phyloP scores from a whole-genome alignment of 345 rosid genomes.

The Corymbia maculata region DNA sequence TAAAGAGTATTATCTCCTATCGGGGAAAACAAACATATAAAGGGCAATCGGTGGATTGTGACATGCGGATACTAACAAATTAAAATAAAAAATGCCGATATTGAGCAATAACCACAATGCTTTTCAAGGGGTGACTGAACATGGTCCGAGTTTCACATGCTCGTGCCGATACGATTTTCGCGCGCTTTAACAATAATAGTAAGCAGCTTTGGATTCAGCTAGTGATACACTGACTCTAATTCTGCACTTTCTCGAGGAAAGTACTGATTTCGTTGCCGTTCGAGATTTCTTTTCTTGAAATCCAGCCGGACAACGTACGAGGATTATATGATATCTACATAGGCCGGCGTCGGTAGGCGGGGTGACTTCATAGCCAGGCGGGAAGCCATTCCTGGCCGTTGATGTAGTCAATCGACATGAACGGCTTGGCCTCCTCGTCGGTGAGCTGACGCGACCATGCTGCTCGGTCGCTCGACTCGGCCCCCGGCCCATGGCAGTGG shows the following conservation, averaged over 20 bases:
- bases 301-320: not conserved
- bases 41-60: too few relatives aligned
- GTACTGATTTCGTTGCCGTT: not conserved
- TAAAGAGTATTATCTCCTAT: too few relatives aligned
- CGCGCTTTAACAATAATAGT: not conserved
- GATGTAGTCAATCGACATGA: constrained; percentile 57
- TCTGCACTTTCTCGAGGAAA: not conserved
- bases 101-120: rapidly evolving
- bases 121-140: not conserved
- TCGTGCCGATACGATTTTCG: too few relatives aligned
- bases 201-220: not conserved
- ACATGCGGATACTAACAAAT: too few relatives aligned
- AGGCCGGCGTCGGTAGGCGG: not conserved
- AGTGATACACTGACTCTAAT: not conserved
- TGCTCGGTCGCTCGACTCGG: constrained; percentile 25
- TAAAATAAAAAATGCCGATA: not conserved
- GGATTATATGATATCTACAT: not conserved
- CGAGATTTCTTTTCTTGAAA: not conserved
- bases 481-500: constrained; percentile 70
- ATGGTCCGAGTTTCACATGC: rapidly evolving
- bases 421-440: constrained; percentile 41
- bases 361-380: constrained; percentile 14
- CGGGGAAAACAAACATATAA: too few relatives aligned
- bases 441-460: constrained; percentile 65
- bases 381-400: constrained; percentile 84